Percentiles rank a stretch among this genome's conserved stretches.
Conservation (phyloP, 192 early-diverging fungal species). For the Diversispora epigaea region DNA sequence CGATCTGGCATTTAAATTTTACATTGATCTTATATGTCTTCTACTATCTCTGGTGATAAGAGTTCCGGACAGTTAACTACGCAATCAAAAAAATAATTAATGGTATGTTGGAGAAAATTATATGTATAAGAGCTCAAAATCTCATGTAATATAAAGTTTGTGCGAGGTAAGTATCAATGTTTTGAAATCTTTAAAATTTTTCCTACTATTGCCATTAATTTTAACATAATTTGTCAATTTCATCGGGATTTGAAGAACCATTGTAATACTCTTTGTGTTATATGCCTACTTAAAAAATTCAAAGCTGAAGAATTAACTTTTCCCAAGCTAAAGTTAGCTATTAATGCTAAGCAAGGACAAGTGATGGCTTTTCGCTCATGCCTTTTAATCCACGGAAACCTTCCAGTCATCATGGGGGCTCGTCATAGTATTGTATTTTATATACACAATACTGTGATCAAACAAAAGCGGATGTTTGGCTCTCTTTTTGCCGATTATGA, state of each 20-base stretch:
- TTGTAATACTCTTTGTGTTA: slow-evolving; percentile 17
- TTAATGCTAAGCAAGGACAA: slow-evolving; percentile 8
- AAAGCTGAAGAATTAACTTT: slow-evolving; percentile 6
- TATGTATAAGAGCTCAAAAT: too few relatives aligned
- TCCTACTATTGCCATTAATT: neutral
- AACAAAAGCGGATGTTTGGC: slow-evolving; percentile 4
- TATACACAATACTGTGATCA: slow-evolving; percentile 4
- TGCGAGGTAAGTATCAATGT: slow-evolving; percentile 18
- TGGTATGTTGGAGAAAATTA: too few relatives aligned
- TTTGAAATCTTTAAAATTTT: neutral
- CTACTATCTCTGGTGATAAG: too few relatives aligned
- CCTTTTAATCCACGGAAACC: slow-evolving; percentile 10
- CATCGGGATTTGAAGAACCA: too few relatives aligned
- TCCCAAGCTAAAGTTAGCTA: slow-evolving; percentile 7
- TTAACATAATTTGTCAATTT: slow-evolving; percentile 16
- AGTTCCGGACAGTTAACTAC: too few relatives aligned
- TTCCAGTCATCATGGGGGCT: too few relatives aligned
- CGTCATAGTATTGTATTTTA: slow-evolving; percentile 22
- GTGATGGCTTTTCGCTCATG: neutral
- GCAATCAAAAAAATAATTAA: too few relatives aligned
- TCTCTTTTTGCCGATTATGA: slow-evolving; percentile 14
- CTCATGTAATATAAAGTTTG: too few relatives aligned
- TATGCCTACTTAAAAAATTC: neutral
- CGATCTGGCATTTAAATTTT: too few relatives aligned
- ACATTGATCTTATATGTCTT: too few relatives aligned